Conservation (phyloP, 1,139 yeast genomes). For the Pichia sp. region DNA sequence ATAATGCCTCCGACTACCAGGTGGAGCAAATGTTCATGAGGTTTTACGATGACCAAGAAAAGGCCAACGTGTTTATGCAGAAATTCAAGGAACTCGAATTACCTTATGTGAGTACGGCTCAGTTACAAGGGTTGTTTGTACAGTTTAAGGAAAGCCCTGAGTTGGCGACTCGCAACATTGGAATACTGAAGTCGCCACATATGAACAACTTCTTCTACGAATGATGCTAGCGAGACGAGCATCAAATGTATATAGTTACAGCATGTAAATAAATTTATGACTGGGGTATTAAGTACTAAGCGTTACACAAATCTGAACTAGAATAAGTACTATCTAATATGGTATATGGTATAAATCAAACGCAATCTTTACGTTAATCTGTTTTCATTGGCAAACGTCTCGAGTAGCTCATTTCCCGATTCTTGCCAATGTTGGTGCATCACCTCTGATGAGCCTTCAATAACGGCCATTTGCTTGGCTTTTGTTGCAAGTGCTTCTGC, state of each 20-base stretch:
- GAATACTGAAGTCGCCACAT: conserved; percentile 37
- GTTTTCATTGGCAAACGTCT: conserved; percentile 27
- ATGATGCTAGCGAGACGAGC: conserved; percentile 8
- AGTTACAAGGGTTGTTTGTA: conserved; percentile 90
- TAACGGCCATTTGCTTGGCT: conserved; percentile 32
- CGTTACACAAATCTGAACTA: not conserved
- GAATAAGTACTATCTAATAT: not conserved
- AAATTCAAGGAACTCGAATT: conserved; percentile 47
- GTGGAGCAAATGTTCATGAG: conserved; percentile 79
- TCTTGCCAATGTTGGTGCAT: conserved; percentile 34
- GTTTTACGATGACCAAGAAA: conserved; percentile 70
- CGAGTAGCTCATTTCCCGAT: conserved; percentile 30
- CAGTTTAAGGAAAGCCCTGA: conserved; percentile 83
- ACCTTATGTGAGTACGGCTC: conserved; percentile 80
- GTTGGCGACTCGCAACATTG: conserved; percentile 67
- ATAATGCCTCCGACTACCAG: conserved; percentile 81
- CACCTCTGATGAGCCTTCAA: conserved; percentile 37
- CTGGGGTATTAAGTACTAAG: not conserved
- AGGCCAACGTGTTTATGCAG: conserved; percentile 60
- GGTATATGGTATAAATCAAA: not conserved
- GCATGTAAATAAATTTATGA: not conserved
- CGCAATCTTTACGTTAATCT: not conserved
- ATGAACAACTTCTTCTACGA: conserved; percentile 32
- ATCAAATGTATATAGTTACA: conserved; percentile 10
- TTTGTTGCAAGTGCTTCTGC: conserved; percentile 37